Evolutionary conservation across 768 basidiomycete species (phyloP).

Genomic region (Leccinum sublutescens): DNA sequence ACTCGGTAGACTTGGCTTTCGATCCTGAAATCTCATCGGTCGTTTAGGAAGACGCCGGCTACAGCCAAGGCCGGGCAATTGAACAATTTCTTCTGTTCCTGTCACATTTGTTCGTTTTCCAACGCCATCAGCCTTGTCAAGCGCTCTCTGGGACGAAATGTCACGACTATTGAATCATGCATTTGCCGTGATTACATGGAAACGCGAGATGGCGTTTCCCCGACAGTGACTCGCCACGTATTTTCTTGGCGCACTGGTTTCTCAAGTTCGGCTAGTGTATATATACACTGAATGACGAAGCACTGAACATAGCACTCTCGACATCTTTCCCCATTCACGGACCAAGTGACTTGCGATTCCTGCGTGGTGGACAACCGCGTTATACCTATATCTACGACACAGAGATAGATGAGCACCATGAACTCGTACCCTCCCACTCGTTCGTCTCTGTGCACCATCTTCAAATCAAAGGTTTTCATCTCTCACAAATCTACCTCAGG

Average conservation of each 20-base stretch:
- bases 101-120: neutral
- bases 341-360: constrained; percentile 2
- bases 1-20: neutral
- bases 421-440: constrained; percentile 6
- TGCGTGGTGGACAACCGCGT: neutral
- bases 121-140: neutral
- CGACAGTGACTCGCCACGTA: neutral
- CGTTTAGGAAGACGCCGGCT: neutral
- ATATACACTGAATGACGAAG: neutral
- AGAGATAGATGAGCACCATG: constrained; percentile 7
- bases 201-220: neutral
- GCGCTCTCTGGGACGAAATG: too few species aligned
- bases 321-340: constrained; percentile 1
- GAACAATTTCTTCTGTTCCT: neutral
- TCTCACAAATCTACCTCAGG: constrained; percentile 8
- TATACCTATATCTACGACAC: neutral
- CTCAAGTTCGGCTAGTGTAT: neutral
- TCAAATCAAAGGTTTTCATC: neutral
- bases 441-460: constrained; percentile 1
- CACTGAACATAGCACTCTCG: neutral
- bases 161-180: neutral
- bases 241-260: constrained; percentile 17
- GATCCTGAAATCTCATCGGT: neutral
- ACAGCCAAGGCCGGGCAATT: neutral
- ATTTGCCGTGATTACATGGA: neutral